Percentiles rank a stretch among this genome's conserved stretches.
Evolutionary conservation across 208 protist species (phyloP).

Genomic region (Acanthamoeba triangularis): DNA sequence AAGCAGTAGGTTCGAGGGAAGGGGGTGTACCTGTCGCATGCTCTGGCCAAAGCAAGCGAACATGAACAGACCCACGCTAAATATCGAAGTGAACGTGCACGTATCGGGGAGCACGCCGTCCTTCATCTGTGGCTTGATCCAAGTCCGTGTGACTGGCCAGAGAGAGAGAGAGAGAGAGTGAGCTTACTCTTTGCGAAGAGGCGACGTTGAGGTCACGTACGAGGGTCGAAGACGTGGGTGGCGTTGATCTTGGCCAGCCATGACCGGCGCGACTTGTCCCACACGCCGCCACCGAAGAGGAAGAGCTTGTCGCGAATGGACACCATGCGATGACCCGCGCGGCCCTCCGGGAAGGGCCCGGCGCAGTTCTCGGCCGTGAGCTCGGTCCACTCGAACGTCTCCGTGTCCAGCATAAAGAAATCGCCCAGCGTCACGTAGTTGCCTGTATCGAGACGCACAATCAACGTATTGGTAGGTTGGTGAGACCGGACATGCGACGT

Average conservation of each 20-base stretch:
- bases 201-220: background rate
- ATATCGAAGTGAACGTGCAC: slow-evolving; percentile 57
- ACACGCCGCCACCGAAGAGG: slow-evolving; percentile 66
- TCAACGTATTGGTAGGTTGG: background rate
- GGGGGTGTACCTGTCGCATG: background rate
- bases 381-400: slow-evolving; percentile 74
- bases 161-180: background rate
- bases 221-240: slow-evolving; percentile 34
- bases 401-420: slow-evolving; percentile 81
- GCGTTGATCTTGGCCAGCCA: slow-evolving; percentile 48
- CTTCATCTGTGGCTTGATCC: slow-evolving; percentile 48
- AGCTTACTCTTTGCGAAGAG: background rate
- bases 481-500: no score
- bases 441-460: background rate
- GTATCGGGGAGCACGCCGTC: background rate
- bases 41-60: slow-evolving; percentile 58
- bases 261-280: slow-evolving; percentile 17
- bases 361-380: slow-evolving; percentile 55
- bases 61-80: slow-evolving; percentile 44
- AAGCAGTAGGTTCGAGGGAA: background rate
- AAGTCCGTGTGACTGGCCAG: background rate
- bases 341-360: slow-evolving; percentile 61
- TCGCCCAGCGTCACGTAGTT: slow-evolving; percentile 81
- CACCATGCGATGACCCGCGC: slow-evolving; percentile 81
- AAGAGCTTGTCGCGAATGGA: slow-evolving; percentile 79